Evolutionary conservation across 1,284 basidiomycete genomes (phyloP), one percentile per base, ranked within the genome.

Genomic region (Boletellus deceptivus): DNA sequence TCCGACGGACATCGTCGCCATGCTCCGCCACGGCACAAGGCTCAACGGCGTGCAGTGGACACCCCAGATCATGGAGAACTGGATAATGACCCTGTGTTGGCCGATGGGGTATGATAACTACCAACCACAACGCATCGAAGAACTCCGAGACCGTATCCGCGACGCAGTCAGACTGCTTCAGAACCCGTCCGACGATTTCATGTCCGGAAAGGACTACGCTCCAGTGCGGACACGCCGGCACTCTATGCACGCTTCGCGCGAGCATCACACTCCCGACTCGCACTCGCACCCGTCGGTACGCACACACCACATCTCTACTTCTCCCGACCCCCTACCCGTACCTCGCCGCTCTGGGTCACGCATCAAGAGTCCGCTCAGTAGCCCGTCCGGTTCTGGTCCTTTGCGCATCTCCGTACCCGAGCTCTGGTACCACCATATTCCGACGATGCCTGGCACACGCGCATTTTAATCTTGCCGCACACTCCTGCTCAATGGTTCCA

Each of bases 91-190:
- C 0, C 67, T 76, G 24, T 83, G 82, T 57, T 77, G 74, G 67
- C 72, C 80, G 11, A 83, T 84, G 81, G 74, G 75, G 0, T 84
- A 82, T 58, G 59, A 67, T 1, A 56, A 59, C 2, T 84, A 80
- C 55, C 71, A 76, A 33, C 61, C 70, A 0, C 63, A 68, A 37
- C 72, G 74, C 56, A 70, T 73, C 49, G 66, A 70, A 14, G 70
- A 75, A 49, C 74, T 81, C 57, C 68, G 73, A 16, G 61, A 68
- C 3, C 74, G 78, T 24, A 79, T 86, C 55, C 64, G 68, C 14
- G 75, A 85, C 49, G 83, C 83, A 2, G 70, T 80, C 22, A 40
- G 55, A 13, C 51, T 66, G 0, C 55, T 69, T 6, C 59, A 64
- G 40, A 48, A 18, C 40, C 45, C 43, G n/a, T 54, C 49, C 3